Base-by-base conservation (phyloP, 352 stramenopile genomes). In the Globisporangium spinosum region DNA sequence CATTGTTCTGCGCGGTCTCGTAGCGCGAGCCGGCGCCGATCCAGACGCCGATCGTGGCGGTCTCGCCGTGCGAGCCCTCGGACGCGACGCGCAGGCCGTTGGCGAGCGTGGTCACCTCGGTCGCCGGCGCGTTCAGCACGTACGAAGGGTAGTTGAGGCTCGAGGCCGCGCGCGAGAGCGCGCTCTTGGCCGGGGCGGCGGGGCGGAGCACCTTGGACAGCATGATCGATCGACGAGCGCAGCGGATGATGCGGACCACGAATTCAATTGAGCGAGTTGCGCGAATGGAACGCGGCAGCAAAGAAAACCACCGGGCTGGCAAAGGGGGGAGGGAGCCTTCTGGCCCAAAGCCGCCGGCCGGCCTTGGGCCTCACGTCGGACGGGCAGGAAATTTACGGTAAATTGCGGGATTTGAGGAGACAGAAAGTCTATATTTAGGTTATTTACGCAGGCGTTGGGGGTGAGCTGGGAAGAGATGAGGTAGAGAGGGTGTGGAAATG, bases 1-100 rank as follows among this genome's bases (percentile, higher is more conserved):
- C 98, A 77, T 99, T 99, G 87, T 99, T 99, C 71, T 96, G 75
- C 22, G 83, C 86, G 2, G 96, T 99, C 90, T 99, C 98, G 81
- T 99, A 99, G 65, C 98, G 90, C 59, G 87, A 98, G 65, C 97
- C 96, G 9, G 96, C 91, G 76, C 98, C 96, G 72, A 99, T 98
- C 88, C 93, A 99, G 40, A 99, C 95, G 61, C 98, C 98, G 55
- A 99, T 97, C 25, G 98, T 99, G 49, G 98, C 98, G 27, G 98
- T 99, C 78, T 99, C 97, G 54, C 95, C 97, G 68, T 98, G 93
- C 58, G 95, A 97, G 71, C 91, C 90, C 73, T 98, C 97, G 35
- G 97, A 99, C n/a, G 97, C 98, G 27, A 99, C 97, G 64, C 98
- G 94, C 27, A 99, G 81, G 32, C 97, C 97, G 72, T 97, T 98